Conservation (phyloP, 2,329 filamentous ascomycete genomes). For the Trichoderma semiorbis region DNA sequence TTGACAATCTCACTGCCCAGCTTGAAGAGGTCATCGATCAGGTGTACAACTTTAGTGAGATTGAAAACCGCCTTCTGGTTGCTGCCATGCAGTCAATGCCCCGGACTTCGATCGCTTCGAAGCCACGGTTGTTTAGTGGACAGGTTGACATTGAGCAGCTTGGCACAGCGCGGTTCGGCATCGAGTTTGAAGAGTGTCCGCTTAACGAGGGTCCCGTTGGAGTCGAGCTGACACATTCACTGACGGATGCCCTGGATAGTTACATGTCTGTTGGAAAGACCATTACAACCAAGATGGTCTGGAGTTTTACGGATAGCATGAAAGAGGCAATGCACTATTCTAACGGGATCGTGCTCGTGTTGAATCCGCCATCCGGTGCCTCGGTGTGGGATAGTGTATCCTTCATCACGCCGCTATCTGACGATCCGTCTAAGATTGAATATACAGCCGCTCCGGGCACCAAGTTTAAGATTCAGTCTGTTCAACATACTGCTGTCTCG, state of each 20-base stretch:
- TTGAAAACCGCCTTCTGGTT: conserved; percentile 12
- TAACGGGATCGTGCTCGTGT: conserved; percentile 12
- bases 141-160: conserved; percentile 17
- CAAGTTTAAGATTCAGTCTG: conserved; percentile 5
- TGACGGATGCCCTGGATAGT: neutral
- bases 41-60: conserved; percentile 9
- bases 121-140: conserved; percentile 16
- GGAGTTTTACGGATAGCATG: conserved; percentile 16
- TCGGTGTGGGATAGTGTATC: conserved; percentile 8
- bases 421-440: conserved; percentile 9
- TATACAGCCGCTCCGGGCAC: conserved; percentile 5
- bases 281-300: conserved; percentile 17
- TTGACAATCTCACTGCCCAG: conserved; percentile 5
- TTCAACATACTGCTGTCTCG: neutral
- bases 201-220: conserved; percentile 8
- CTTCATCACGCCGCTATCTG: conserved; percentile 16
- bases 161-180: conserved; percentile 1
- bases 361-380: neutral
- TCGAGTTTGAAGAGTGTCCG: conserved; percentile 14
- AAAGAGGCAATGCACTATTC: conserved; percentile 12
- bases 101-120: neutral
- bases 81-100: conserved; percentile 13
- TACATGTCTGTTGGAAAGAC: conserved; percentile 8
- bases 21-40: neutral
- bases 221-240: neutral